Conservation (phyloP, 495 filamentous ascomycete genomes). For the Halenospora varia region DNA sequence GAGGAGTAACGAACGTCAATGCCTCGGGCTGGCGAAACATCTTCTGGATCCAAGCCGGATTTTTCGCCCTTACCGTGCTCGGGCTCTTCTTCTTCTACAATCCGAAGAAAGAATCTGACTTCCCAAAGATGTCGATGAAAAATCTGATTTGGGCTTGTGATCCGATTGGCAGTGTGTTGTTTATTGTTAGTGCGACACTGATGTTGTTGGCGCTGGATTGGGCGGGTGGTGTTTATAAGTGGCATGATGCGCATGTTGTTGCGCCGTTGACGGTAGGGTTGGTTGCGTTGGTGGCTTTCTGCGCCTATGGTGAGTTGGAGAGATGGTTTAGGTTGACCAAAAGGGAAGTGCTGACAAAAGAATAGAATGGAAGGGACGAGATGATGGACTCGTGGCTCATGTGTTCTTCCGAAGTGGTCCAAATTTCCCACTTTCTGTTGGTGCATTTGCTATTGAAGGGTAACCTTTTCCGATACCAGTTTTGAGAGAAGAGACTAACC, state of each 20-base stretch:
- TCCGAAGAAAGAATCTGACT: slow-evolving; percentile 37
- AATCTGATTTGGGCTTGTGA: slow-evolving; percentile 48
- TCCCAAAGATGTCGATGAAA: slow-evolving; percentile 36
- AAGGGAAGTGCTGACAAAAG: not conserved
- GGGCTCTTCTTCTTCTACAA: slow-evolving; percentile 49
- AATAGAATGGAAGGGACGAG: slow-evolving; percentile 49
- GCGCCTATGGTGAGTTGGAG: slow-evolving; percentile 35
- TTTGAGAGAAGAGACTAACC: not conserved
- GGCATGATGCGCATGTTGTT: slow-evolving; percentile 44
- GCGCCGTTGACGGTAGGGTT: slow-evolving; percentile 44
- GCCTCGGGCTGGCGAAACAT: slow-evolving; percentile 48
- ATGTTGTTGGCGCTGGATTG: slow-evolving; percentile 49
- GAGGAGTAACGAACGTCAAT: slow-evolving; percentile 44
- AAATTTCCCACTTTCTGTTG: slow-evolving; percentile 49
- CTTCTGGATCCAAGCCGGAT: slow-evolving; percentile 56
- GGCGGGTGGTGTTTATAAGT: slow-evolving; percentile 46
- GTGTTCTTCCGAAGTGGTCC: slow-evolving; percentile 48
- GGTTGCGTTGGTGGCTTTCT: slow-evolving; percentile 39
- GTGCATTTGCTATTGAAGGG: slow-evolving; percentile 53
- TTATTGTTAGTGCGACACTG: slow-evolving; percentile 43
- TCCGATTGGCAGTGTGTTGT: slow-evolving; percentile 46
- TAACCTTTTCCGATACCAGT: not conserved
- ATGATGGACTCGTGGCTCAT: slow-evolving; percentile 49
- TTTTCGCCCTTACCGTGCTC: slow-evolving; percentile 41
- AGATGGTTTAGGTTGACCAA: not conserved